Evolutionary conservation across 345 rosid species (phyloP), one percentile per base, ranked within the genome.

Genomic region (Hibiscus trionum): DNA sequence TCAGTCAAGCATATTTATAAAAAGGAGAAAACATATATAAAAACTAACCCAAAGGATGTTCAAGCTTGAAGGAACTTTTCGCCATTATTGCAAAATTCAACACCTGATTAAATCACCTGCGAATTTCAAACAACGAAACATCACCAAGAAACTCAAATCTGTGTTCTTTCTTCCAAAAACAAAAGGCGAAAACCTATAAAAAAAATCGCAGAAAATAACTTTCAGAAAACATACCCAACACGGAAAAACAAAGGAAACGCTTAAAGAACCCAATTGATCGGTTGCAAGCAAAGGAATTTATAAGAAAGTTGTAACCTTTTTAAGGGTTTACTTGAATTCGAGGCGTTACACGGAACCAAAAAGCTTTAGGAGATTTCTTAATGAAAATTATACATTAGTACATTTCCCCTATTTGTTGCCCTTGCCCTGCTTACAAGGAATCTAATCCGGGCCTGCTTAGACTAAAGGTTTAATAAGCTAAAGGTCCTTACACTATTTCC

Each of bases 1-100:
- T 10, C 35, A 31, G 4, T 47, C 46, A 8, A 42, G 11, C 46
- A 42, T 8, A 9, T 37, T 37, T 37, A 37, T 37, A 37, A 37
- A 37, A 37, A 37, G 42, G 8, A 9, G 42, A 42, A 42, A 42
- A 42, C 2, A 9, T 42, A 42, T 42, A 42, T 10, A 42, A 10
- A 42, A 42, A 78, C 88, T n/a, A 72, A 90, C 96, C 93, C 75
- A 88, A 71, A 19, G 93, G 87, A 69, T 88, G 89, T 47, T 87
- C 87, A 61, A 82, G 83, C 86, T 87, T 87, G 90, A 88, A 88
- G 21, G 88, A 79, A 69, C 82, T 82, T 72, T 84, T 88, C 66
- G 88, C 87, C 96, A 88, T 90, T 42, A 42, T 42, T 81, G 70
- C 68, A 57, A 56, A 35, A 37, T 59, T 61, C 5, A 64, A 59